These are phyloP conservation scores for Diplodia seriata DNA, from an alignment of 2,329 filamentous ascomycete species.

Conservation along the genomic window DNA sequence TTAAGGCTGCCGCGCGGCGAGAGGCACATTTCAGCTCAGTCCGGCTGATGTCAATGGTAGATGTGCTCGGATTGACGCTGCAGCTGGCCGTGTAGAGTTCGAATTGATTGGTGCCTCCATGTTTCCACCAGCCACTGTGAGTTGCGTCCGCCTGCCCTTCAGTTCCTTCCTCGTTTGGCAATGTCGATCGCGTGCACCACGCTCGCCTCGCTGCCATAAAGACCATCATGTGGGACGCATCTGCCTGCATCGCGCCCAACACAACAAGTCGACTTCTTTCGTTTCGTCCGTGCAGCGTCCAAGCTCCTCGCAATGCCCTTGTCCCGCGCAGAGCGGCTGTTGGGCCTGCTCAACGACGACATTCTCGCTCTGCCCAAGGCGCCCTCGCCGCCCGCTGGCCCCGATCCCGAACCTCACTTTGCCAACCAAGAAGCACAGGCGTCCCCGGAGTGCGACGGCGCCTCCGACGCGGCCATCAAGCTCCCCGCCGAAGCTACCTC, in stretches of 20 bases:
- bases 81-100: not conserved
- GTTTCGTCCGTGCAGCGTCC: not conserved
- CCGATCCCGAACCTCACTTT: not conserved
- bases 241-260: not conserved
- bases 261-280: not conserved
- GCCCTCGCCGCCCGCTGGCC: not conserved
- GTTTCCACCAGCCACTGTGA: constrained; percentile 1
- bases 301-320: not conserved
- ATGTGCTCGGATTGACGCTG: not conserved
- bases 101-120: not conserved
- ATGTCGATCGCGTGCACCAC: not conserved
- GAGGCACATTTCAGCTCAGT: not conserved
- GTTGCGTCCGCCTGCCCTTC: constrained; percentile 12
- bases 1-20: not conserved
- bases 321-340: constrained; percentile 17
- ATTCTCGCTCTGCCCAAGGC: constrained; percentile 19
- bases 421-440: not conserved
- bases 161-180: not conserved
- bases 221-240: not conserved
- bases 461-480: not conserved
- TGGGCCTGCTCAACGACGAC: constrained; percentile 19
- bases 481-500: not conserved
- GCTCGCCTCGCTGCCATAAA: no score
- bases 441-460: constrained; percentile 2
- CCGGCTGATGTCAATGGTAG: not conserved